Evolutionary conservation across 2,329 filamentous ascomycete genomes (phyloP), one percentile per base, ranked within the genome.

Genomic region (Amauroascus verrucosus): DNA sequence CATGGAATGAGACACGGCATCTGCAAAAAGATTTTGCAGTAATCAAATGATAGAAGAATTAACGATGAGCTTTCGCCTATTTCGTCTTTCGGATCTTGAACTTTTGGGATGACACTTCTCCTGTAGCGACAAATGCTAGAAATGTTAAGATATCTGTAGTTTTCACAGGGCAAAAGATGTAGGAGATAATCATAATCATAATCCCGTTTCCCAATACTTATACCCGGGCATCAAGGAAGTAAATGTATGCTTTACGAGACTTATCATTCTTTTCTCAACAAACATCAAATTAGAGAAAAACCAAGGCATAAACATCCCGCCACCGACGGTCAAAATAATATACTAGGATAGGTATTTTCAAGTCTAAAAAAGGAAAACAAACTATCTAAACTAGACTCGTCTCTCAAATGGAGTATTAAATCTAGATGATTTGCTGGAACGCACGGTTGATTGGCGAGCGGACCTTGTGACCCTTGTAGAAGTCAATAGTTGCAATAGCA

Each of bases 361-460:
- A 22, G 26, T 44, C 48, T 51, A 51, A 52, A 38, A 13, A 6
- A 41, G 13, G 7, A 11, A 3, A 7, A 41, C n/a, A 38, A 24
- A 18, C 30, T 51, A 35, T 37, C 49, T 45, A 51, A n/a, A 45
- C 30, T 26, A 46, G 6, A 35, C 40, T 26, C 28, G 18, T 51
- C 49, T 51, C 32, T 46, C 41, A 46, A 33, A 4, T 40, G 11
- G 20, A n/a, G 47, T 6, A 20, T 28, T 13, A 53, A 56, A 60
- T 62, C 78, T 93, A 97, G 74, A 95, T 87, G 65, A 97, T 80
- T 78, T 98, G 90, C 78, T 93, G 81, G 83, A 98, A 98, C 66
- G 93, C 93, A 71, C 89, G 87, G 83, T 97, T 95, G 75, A 98
- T 73, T 61, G 93, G 91, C 53, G 90, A 96, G 73, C 93, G 88